Conservation (phyloP, 441 rosid species). For the Mallotus japonicus region DNA sequence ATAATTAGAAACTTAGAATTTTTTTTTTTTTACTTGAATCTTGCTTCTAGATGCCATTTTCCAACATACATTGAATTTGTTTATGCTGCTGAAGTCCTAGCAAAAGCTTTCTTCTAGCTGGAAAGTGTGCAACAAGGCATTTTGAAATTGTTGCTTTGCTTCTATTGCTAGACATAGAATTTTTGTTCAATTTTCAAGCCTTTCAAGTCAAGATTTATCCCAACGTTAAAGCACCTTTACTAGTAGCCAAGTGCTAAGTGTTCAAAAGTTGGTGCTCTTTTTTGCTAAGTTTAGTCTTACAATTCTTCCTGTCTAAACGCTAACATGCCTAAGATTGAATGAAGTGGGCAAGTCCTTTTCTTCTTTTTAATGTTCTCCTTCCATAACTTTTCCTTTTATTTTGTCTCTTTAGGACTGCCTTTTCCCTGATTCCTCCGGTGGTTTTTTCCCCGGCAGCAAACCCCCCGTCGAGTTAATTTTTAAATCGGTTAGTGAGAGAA, state of each 20-base stretch:
- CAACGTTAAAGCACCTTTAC: neutral
- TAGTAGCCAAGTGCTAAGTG: neutral
- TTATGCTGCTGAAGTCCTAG: no score
- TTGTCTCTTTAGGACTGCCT: neutral
- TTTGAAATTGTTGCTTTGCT: constrained; percentile 3
- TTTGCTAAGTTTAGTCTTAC: neutral
- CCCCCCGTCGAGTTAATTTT: neutral
- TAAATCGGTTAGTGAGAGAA: no score
- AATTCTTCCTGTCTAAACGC: neutral
- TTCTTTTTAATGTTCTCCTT: neutral
- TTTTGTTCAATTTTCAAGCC: neutral
- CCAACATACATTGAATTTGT: no score
- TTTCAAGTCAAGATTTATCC: neutral
- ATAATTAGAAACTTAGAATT: neutral
- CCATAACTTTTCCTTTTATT: neutral
- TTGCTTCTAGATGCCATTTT: neutral
- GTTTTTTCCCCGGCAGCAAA: neutral
- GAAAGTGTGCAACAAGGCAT: neutral
- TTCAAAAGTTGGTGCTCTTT: neutral
- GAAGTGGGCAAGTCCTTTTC: no score
- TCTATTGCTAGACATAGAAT: neutral
- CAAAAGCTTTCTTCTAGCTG: neutral
- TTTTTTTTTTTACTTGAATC: neutral
- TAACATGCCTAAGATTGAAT: neutral
- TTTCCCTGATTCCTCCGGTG: neutral